A percentile compares a stretch with the other conserved stretches of the same genome.
phyloP scores from a whole-genome alignment of 805 yeast species.

The Tetrapisispora phaffii region DNA sequence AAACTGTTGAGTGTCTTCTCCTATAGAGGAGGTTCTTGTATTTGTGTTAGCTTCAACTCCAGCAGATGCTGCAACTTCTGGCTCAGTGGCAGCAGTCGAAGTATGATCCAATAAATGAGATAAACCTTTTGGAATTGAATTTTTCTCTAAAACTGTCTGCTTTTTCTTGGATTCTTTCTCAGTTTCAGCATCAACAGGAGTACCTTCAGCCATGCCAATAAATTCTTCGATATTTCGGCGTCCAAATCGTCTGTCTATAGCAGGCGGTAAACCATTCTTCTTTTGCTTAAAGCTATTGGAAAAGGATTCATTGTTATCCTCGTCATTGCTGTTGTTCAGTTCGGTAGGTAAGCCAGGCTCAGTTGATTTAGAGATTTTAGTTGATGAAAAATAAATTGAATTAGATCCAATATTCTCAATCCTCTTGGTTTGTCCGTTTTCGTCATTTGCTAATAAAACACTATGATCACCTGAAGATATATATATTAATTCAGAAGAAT shows the following conservation, averaged over 20 bases:
- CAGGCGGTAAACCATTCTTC: conserved; percentile 53
- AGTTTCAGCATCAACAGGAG: conserved; percentile 34
- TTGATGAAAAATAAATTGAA: neutral
- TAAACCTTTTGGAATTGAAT: conserved; percentile 47
- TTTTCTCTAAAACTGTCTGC: conserved; percentile 42
- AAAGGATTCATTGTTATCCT: neutral
- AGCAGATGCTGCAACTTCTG: neutral
- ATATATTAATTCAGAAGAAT: conserved; percentile 47
- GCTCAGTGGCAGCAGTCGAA: neutral
- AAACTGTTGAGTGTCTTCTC: conserved; percentile 12
- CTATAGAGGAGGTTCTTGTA: neutral
- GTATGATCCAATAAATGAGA: conserved; percentile 32
- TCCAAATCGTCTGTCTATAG: conserved; percentile 38
- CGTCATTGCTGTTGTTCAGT: neutral
- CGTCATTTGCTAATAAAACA: conserved; percentile 3
- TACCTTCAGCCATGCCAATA: conserved; percentile 31
- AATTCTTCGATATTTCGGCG: conserved; percentile 23
- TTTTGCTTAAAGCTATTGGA: neutral
- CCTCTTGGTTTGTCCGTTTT: conserved; percentile 3
- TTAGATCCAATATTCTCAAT: neutral
- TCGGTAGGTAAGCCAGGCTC: neutral
- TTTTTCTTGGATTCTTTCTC: conserved; percentile 40
- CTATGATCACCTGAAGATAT: conserved; percentile 5
- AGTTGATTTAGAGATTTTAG: neutral
- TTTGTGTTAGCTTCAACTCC: neutral